phyloP scores from a whole-genome alignment of 2,329 filamentous ascomycete genomes.

The Nemania sp. region DNA sequence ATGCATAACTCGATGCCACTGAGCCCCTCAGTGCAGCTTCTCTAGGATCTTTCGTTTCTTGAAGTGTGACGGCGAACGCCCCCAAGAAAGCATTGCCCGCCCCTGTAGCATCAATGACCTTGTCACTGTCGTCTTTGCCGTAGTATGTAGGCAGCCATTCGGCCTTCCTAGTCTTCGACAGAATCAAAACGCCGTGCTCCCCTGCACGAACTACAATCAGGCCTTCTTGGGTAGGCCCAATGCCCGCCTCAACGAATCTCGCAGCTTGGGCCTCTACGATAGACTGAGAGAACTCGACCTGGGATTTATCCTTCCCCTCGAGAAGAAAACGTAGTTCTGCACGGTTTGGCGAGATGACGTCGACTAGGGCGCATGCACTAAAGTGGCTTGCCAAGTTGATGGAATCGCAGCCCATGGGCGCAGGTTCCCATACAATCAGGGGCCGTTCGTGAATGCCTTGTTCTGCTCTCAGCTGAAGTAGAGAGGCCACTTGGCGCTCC shows the following conservation, averaged over 20 bases:
- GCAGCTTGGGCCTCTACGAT: conserved; percentile 5
- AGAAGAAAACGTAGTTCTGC: conserved; percentile 14
- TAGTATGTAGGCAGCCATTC: conserved; percentile 20
- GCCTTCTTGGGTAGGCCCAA: conserved; percentile 2
- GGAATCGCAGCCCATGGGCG: conserved; percentile 11
- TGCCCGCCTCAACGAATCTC: background rate
- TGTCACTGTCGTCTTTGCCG: background rate
- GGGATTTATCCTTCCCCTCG: background rate
- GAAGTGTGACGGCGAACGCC: conserved; percentile 14
- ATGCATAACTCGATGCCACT: conserved; percentile 17
- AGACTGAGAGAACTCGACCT: conserved; percentile 7
- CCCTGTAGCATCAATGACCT: conserved; percentile 14
- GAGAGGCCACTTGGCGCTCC: background rate
- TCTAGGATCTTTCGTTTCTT: conserved; percentile 4
- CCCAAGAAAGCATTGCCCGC: conserved; percentile 21
- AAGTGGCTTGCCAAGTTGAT: background rate
- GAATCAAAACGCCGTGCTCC: conserved; percentile 12
- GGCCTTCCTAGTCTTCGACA: background rate
- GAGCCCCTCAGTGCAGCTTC: conserved; percentile 4
- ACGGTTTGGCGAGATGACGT: conserved; percentile 19
- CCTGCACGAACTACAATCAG: conserved; percentile 9
- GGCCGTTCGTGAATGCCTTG: conserved; percentile 6
- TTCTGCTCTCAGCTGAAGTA: conserved; percentile 14
- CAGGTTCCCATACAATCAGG: conserved; percentile 19
- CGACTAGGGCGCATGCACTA: conserved; percentile 2